Evolutionary conservation across 2,329 filamentous ascomycete species (phyloP), one percentile per base, ranked within the genome.

Genomic region (Neonectria ditissima): DNA sequence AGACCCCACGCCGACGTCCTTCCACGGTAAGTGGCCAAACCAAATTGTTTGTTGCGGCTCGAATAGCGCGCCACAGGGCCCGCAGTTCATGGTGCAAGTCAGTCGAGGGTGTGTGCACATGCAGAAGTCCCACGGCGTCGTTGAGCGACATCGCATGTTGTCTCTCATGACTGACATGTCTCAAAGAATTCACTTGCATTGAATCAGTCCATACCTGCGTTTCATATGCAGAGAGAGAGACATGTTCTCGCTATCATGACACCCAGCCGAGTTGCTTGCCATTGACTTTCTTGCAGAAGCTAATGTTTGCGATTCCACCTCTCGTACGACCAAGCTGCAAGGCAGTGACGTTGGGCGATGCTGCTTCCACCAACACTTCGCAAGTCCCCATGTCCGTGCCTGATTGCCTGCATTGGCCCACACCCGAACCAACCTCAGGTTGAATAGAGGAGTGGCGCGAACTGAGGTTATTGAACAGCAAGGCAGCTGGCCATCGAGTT

Each of bases 1-100:
- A 28, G 20, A 48, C 28, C n/a, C 39, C 37, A 41, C 14, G 43
- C 44, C 44, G 52, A 48, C 30, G n/a, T n/a, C 26, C 16, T 50
- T 14, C 41, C 30, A 30, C 20, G 26, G 20, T 20, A 24, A 37
- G 41, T 45, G 51, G 57, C 63, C 56, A 64, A 60, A 58, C 39
- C 58, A 63, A 59, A 55, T 62, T 68, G 51, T 69, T 59, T 60
- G 52, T 57, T 59, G 44, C 39, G 56, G 59, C 45, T 60, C 52
- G 58, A 63, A 60, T 53, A 57, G 51, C 62, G 63, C 67, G 70
- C 68, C 68, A 69, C 66, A 62, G 50, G 69, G 65, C 66, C 67
- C 68, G 69, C 67, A 62, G 66, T 71, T 71, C 65, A 43, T 66
- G 56, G 65, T 13, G 44, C 63, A 64, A 69, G 53, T 65, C 68